A percentile compares a stretch with the other conserved stretches of the same genome.
Conservation (phyloP, 495 filamentous ascomycete genomes). For the Glarea lozoyensis region DNA sequence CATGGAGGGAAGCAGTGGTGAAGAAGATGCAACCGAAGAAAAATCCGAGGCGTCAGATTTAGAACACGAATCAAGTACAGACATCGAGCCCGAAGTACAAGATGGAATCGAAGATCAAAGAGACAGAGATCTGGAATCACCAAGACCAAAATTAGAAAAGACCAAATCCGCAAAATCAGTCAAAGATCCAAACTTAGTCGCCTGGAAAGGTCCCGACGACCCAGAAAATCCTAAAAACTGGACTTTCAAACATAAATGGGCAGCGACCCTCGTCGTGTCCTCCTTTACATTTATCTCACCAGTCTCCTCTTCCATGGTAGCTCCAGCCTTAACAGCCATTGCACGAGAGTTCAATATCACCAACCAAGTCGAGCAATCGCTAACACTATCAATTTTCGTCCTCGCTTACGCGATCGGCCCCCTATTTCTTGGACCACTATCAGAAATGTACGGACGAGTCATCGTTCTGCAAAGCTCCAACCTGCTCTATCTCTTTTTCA, state of each 20-base stretch:
- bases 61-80: not conserved
- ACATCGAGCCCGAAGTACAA: constrained; percentile 9
- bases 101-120: constrained; percentile 14
- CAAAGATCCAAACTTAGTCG: constrained; percentile 31
- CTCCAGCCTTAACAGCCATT: constrained; percentile 52
- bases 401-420: constrained; percentile 62
- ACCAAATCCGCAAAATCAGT: constrained; percentile 5
- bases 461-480: constrained; percentile 43
- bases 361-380: constrained; percentile 41
- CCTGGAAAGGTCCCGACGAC: constrained; percentile 55
- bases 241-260: constrained; percentile 32
- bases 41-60: not conserved
- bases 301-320: constrained; percentile 57
- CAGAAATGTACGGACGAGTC: constrained; percentile 55
- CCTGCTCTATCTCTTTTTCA: constrained; percentile 48
- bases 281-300: constrained; percentile 68
- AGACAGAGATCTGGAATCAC: constrained; percentile 14
- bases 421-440: constrained; percentile 51
- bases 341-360: constrained; percentile 50
- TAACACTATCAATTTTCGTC: constrained; percentile 65
- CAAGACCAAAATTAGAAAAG: constrained; percentile 11
- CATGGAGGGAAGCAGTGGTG: not conserved
- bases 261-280: constrained; percentile 25
- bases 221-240: constrained; percentile 36
- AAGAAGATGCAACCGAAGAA: too few relatives aligned